These are phyloP conservation scores for Jamesozyma lodderae DNA, from an alignment of 805 yeast genomes.

Conservation along the genomic window DNA sequence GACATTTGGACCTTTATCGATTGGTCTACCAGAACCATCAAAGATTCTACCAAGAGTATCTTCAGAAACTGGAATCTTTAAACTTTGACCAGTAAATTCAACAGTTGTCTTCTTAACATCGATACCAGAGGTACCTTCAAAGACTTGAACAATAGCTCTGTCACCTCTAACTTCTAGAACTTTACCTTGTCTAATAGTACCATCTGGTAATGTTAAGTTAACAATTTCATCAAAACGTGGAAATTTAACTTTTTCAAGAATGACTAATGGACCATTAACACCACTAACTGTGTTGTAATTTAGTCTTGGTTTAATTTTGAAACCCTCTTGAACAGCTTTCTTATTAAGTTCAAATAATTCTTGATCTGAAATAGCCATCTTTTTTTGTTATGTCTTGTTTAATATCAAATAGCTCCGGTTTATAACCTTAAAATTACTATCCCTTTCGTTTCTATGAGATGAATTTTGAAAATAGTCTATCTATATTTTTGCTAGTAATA, in stretches of 20 bases:
- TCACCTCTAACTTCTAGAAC: slow-evolving; percentile 96
- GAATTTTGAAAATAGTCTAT: no score
- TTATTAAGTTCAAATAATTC: slow-evolving; percentile 66
- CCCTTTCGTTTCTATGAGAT: no score
- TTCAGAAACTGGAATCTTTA: slow-evolving; percentile 91
- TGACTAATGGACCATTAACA: slow-evolving; percentile 96
- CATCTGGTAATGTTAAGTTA: slow-evolving; percentile 93
- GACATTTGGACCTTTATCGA: slow-evolving; percentile 96
- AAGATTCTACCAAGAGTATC: slow-evolving; percentile 96
- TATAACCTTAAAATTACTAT: no score
- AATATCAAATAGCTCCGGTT: no score
- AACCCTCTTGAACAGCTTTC: slow-evolving; percentile 85
- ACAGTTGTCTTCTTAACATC: slow-evolving; percentile 97
- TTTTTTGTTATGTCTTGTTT: not conserved
- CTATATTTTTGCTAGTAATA: no score
- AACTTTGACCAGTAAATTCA: slow-evolving; percentile 91
- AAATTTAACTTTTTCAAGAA: slow-evolving; percentile 73
- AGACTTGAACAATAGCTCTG: slow-evolving; percentile 96
- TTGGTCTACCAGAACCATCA: slow-evolving; percentile 98
- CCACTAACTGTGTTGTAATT: slow-evolving; percentile 96
- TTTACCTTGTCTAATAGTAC: slow-evolving; percentile 90
- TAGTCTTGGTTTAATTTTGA: slow-evolving; percentile 81
- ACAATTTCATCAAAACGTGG: slow-evolving; percentile 95
- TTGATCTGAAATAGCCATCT: slow-evolving; percentile 31
- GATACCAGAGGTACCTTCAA: slow-evolving; percentile 97